Conservation (phyloP, 2,329 filamentous ascomycete genomes). For the Pseudocercospora pini-densiflorae region DNA sequence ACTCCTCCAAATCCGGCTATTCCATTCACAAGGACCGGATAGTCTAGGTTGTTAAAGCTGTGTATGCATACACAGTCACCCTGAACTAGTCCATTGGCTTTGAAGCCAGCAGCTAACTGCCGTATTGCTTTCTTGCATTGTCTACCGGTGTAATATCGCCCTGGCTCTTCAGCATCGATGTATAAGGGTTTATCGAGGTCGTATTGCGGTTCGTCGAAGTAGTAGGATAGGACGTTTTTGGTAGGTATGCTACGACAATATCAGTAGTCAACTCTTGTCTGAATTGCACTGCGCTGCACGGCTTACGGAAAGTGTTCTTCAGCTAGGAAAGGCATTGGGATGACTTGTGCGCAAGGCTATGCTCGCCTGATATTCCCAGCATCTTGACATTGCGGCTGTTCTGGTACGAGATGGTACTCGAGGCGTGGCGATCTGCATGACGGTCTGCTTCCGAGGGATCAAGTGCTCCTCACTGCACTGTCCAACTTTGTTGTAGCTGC, state of each 20-base stretch:
- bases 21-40: slow-evolving; percentile 30
- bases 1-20: slow-evolving; percentile 38
- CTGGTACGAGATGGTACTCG: not conserved
- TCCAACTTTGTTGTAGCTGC: too few relatives aligned
- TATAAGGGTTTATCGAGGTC: slow-evolving; percentile 56
- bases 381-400: not conserved
- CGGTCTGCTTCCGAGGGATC: not conserved
- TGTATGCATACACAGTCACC: slow-evolving; percentile 59
- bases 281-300: not conserved
- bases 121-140: slow-evolving; percentile 50
- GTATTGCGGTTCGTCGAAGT: slow-evolving; percentile 54
- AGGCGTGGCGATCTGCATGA: too few relatives aligned
- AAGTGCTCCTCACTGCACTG: not conserved
- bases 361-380: not conserved
- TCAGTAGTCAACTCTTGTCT: not conserved
- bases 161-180: slow-evolving; percentile 47
- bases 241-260: slow-evolving; percentile 43
- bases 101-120: slow-evolving; percentile 56
- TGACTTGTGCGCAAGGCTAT: not conserved
- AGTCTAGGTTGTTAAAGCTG: slow-evolving; percentile 48
- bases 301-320: slow-evolving; percentile 25
- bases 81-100: slow-evolving; percentile 48
- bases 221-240: slow-evolving; percentile 58
- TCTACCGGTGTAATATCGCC: slow-evolving; percentile 48
- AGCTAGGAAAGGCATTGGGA: slow-evolving; percentile 19